These are phyloP conservation scores for Microcos paniculata DNA, from an alignment of 345 rosid species.

Conservation along the genomic window DNA sequence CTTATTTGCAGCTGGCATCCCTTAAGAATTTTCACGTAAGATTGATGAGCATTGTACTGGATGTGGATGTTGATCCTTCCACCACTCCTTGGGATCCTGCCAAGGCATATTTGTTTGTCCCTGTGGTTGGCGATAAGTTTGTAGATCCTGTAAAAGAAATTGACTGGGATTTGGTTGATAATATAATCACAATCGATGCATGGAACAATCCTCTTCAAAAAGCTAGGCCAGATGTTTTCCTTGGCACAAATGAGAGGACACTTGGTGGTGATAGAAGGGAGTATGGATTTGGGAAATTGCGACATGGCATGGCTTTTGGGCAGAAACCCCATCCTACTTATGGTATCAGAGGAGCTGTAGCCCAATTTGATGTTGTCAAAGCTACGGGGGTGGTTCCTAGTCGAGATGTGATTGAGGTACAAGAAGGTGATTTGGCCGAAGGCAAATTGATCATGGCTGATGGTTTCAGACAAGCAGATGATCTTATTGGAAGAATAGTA, in stretches of 20 bases:
- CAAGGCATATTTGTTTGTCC: conserved; percentile 96
- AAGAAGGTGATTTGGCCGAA: conserved; percentile 35
- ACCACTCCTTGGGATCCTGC: conserved; percentile 99
- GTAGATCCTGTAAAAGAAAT: conserved; percentile 69
- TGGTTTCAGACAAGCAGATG: conserved; percentile 48
- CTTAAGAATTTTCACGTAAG: conserved; percentile 91
- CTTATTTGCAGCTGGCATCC: conserved; percentile 78
- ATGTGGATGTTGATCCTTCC: conserved; percentile 99
- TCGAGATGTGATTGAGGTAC: conserved; percentile 48
- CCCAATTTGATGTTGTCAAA: conserved; percentile 86
- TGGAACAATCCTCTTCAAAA: conserved; percentile 98
- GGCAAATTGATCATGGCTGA: conserved; percentile 88
- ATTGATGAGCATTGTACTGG: conserved; percentile 97
- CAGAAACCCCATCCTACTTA: conserved; percentile 95
- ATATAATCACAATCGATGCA: conserved; percentile 52
- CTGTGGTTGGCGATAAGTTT: conserved; percentile 69
- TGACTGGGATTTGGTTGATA: conserved; percentile 81
- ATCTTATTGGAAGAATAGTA: conserved; percentile 79
- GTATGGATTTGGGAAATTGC: conserved; percentile 95
- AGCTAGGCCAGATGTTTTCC: conserved; percentile 98
- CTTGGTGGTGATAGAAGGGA: conserved; percentile 99
- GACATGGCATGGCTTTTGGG: conserved; percentile 81
- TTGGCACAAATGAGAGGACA: conserved; percentile 96
- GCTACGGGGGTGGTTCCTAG: conserved; percentile 86
- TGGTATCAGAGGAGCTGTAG: conserved; percentile 98